Base-by-base conservation (phyloP, 2,329 filamentous ascomycete genomes). In the Fusarium falciforme region DNA sequence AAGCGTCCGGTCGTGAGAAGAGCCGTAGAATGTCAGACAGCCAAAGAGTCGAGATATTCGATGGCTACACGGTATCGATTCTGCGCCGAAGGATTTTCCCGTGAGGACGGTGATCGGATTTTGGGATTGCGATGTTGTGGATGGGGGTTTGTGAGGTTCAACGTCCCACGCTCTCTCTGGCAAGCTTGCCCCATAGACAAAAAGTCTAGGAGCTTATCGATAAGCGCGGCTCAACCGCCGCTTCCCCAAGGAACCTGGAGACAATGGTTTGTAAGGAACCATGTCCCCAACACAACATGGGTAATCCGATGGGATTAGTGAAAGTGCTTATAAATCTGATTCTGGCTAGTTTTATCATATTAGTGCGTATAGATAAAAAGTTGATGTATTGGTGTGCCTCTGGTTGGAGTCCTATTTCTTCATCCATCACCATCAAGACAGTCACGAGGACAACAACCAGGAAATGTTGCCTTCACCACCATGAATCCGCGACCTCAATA, bases 131-230 rank as follows among this genome's bases (percentile, higher is more conserved):
- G 70, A 67, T 74, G 66, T 73, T 74, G 74, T 78, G 72, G 76
- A 61, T 72, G 73, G 67, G 66, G 70, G 68, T 76, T 76, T 70
- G 59, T 40, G 66, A 78, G 75, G 70, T 78, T 66, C 58, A 70
- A 73, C 61, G 67, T 70, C 59, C 68, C 61, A 58, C 55, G 55
- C 33, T 58, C 35, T 38, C 33, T 58, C 55, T 58, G 55, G 55
- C 35, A 58, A 36, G 33, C 35, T 58, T 36, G 35, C 35, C 55
- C 54, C 31, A 36, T 14, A 6, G 35, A n/a, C 38, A 63, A 68
- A 71, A 69, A 70, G 74, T 68, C 68, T 61, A 74, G 68, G 76
- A 75, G 63, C 76, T 80, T 80, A 80, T 80, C 79, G 79, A 80
- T 80, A 80, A 79, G 73, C 12, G 2, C 33, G 55, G 22, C 35